Conservation (phyloP, 2,329 filamentous ascomycete genomes). For the Hypocrella siamensis region DNA sequence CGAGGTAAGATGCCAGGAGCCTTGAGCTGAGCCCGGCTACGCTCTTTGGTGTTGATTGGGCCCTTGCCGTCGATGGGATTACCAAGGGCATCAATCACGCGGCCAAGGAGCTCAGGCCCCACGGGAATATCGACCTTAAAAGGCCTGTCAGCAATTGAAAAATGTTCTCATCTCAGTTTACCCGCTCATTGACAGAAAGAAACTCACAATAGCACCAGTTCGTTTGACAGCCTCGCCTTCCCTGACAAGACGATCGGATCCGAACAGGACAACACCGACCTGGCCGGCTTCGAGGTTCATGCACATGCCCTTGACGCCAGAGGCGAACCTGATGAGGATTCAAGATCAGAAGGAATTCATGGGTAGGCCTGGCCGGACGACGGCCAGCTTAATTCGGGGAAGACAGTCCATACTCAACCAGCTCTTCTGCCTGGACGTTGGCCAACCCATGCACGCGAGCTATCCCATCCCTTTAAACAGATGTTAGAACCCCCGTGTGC, state of each 20-base stretch:
- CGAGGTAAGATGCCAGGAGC: constrained; percentile 96
- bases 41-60: constrained; percentile 81
- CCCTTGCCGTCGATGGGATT: constrained; percentile 99
- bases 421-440: constrained; percentile 99
- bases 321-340: constrained; percentile 62
- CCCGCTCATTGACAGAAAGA: not conserved
- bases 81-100: constrained; percentile 95
- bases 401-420: constrained; percentile 77
- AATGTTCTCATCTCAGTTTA: not conserved
- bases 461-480: constrained; percentile 99
- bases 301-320: constrained; percentile 99
- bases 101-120: constrained; percentile 81
- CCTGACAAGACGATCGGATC: constrained; percentile 99
- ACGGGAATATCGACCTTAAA: constrained; percentile 87
- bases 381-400: not conserved
- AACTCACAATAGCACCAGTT: constrained; percentile 94
- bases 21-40: constrained; percentile 95
- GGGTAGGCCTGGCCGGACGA: not conserved
- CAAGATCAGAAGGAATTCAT: not conserved
- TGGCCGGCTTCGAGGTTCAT: constrained; percentile 99
- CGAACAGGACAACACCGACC: constrained; percentile 99
- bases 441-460: constrained; percentile 99
- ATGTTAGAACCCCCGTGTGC: too few relatives aligned
- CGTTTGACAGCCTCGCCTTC: constrained; percentile 99
- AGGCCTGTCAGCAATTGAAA: constrained; percentile 10